Percentiles rank a stretch among this genome's conserved stretches.
These are phyloP conservation scores for Secale cereale DNA, from an alignment of 176 grass and related monocot species.

Conservation along the genomic window DNA sequence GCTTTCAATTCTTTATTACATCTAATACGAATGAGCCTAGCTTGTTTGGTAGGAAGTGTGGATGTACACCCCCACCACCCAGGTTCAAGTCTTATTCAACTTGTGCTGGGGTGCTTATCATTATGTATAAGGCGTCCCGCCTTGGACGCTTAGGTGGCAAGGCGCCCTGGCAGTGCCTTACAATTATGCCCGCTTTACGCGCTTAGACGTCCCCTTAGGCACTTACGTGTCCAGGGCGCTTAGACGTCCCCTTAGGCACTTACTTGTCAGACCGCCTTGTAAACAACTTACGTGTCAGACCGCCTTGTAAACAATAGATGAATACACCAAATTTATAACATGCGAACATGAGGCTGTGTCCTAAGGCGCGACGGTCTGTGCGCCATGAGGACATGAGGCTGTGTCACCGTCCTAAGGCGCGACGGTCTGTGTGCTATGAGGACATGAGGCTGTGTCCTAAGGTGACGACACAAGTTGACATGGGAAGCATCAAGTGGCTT, in stretches of 20 bases:
- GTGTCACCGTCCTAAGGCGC: background rate
- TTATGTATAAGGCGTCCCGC: too few species aligned
- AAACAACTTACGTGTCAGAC: too few species aligned
- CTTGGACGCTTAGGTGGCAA: too few species aligned
- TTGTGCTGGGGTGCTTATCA: background rate
- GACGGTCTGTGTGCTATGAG: too few species aligned
- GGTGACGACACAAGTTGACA: background rate
- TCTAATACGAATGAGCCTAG: background rate
- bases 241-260: too few species aligned
- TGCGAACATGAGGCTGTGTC: background rate
- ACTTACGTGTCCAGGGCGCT: too few species aligned
- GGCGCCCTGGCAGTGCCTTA: too few species aligned
- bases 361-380: background rate
- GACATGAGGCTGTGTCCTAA: too few species aligned
- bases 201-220: too few species aligned
- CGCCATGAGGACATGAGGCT: too few species aligned
- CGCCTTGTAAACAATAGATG: background rate
- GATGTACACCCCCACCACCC: background rate
- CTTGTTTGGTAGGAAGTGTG: background rate
- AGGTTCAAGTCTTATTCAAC: background rate
- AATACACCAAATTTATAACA: background rate
- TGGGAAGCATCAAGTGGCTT: background rate
- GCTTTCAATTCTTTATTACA: background rate
- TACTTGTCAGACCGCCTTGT: too few species aligned
- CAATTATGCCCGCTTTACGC: too few species aligned